phyloP scores from a whole-genome alignment of 108 stramenopile species.

The Heterococcus sp. region DNA sequence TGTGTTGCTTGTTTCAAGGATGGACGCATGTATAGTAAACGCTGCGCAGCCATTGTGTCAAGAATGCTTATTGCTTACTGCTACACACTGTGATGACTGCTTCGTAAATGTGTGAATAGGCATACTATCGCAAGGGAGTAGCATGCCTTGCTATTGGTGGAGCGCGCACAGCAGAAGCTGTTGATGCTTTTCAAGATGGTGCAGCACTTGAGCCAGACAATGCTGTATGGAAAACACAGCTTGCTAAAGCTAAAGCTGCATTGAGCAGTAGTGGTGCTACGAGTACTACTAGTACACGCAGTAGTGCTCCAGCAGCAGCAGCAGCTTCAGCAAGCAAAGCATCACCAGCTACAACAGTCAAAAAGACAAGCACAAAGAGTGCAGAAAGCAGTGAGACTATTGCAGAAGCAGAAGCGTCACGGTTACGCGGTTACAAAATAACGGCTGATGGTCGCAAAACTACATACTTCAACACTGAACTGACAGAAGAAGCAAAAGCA shows the following conservation, averaged over 20 bases:
- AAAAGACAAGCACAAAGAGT: too few relatives aligned
- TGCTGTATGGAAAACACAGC: neutral
- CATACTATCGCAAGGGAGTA: slow-evolving; percentile 4
- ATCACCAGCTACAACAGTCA: neutral
- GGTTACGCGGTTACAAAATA: slow-evolving; percentile 86
- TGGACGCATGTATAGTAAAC: too few relatives aligned
- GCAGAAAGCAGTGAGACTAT: neutral
- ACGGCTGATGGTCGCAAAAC: slow-evolving; percentile 85
- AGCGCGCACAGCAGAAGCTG: neutral
- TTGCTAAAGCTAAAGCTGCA: slow-evolving; percentile 31
- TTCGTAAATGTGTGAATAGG: too few relatives aligned
- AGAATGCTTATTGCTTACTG: too few relatives aligned
- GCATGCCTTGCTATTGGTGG: neutral
- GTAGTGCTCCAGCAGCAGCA: neutral
- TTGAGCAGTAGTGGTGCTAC: slow-evolving; percentile 10
- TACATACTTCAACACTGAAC: slow-evolving; percentile 87
- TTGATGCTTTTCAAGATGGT: neutral
- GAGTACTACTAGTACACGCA: neutral
- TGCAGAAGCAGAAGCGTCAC: slow-evolving; percentile 50
- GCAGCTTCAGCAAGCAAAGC: neutral
- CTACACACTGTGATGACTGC: too few relatives aligned
- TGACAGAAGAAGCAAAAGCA: slow-evolving; percentile 77
- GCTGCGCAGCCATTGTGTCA: too few relatives aligned
- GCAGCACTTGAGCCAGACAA: neutral
- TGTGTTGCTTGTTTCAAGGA: too few relatives aligned